Percentiles rank a stretch among this genome's conserved stretches.
phyloP scores from a whole-genome alignment of 2,329 filamentous ascomycete genomes.

The Colletotrichum lindemuthianum region DNA sequence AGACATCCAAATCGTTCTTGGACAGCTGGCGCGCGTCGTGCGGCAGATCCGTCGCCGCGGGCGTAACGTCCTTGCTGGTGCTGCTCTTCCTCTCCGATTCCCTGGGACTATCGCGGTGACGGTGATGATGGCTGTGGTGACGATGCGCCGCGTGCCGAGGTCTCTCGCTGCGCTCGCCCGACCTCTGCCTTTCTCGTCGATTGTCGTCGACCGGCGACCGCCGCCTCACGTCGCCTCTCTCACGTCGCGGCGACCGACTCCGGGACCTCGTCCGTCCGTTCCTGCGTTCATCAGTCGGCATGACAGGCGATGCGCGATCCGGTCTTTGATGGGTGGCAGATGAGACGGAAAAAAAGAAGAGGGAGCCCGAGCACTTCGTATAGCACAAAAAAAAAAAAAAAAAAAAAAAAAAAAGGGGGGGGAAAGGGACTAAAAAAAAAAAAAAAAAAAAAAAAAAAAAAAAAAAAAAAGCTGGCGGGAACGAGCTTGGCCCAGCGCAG shows the following conservation, averaged over 20 bases:
- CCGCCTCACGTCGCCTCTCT: slow-evolving; percentile 22
- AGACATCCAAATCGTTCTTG: slow-evolving; percentile 73
- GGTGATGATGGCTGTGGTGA: slow-evolving; percentile 23
- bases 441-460: background rate
- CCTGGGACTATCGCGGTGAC: slow-evolving; percentile 21
- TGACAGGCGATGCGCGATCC: background rate
- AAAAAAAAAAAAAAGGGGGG: background rate
- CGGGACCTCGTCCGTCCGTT: slow-evolving; percentile 33
- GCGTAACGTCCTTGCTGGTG: slow-evolving; percentile 7
- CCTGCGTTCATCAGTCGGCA: slow-evolving; percentile 31
- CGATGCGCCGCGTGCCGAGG: slow-evolving; percentile 21
- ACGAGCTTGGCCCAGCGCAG: background rate
- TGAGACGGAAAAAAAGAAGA: background rate
- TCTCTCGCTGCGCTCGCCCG: slow-evolving; percentile 6
- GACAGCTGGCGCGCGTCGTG: slow-evolving; percentile 72
- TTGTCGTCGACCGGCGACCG: slow-evolving; percentile 24
- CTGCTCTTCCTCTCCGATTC: background rate
- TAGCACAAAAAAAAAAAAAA: background rate
- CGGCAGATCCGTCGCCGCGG: slow-evolving; percentile 60
- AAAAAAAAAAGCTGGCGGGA: background rate
- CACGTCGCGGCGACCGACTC: slow-evolving; percentile 26
- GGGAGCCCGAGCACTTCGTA: too few species aligned
- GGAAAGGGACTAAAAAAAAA: too few species aligned
- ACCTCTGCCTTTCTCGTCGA: slow-evolving; percentile 10
- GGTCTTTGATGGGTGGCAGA: background rate